A percentile compares a stretch with the other conserved stretches of the same genome.
phyloP scores from a whole-genome alignment of 23 red algal genomes.

The Cyanidioschyzon merolae region DNA sequence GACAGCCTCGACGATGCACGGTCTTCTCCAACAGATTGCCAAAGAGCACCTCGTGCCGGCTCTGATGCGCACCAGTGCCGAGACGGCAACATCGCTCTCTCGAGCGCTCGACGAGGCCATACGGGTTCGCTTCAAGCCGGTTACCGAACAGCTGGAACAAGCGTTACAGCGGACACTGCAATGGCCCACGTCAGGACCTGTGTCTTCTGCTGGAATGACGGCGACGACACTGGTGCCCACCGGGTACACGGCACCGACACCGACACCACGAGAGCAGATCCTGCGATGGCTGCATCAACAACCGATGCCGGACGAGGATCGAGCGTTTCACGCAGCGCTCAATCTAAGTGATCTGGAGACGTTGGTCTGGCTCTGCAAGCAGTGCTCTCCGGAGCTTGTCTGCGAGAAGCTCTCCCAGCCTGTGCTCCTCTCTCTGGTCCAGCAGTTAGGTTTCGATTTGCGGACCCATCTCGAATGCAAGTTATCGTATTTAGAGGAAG shows the following conservation, averaged over 20 bases:
- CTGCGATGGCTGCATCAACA: not conserved
- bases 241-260: not conserved
- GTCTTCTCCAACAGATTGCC: not conserved
- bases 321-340: slow-evolving; percentile 6
- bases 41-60: not conserved
- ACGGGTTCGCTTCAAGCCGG: not conserved
- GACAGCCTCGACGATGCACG: not conserved
- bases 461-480: slow-evolving; percentile 10
- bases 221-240: not conserved
- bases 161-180: not conserved
- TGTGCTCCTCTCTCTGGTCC: slow-evolving; percentile 19
- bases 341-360: not conserved
- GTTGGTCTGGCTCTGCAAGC: not conserved
- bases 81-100: not conserved
- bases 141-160: not conserved
- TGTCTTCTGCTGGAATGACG: too few relatives aligned
- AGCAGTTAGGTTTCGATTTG: slow-evolving; percentile 28
- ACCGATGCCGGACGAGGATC: not conserved
- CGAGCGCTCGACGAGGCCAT: not conserved
- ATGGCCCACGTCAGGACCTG: too few relatives aligned
- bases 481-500: slow-evolving; percentile 19
- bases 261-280: slow-evolving; percentile 5
- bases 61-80: not conserved
- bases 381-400: not conserved
- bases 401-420: slow-evolving; percentile 21